phyloP scores from a whole-genome alignment of 805 yeast genomes.

The Candida krabiensis region DNA sequence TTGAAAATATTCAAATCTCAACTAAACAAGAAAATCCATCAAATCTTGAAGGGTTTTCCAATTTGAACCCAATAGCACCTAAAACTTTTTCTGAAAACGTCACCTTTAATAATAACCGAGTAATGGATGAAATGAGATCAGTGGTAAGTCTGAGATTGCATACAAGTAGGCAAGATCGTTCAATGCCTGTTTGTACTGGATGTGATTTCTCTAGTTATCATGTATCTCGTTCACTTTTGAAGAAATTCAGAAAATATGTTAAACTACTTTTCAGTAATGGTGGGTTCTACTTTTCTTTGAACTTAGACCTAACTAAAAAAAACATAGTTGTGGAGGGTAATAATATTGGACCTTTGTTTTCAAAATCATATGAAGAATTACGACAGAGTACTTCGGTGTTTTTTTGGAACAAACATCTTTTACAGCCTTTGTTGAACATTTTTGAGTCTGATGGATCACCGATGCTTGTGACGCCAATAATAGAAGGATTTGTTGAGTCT shows the following conservation, averaged over 20 bases:
- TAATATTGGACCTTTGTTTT: neutral
- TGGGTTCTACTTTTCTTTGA: constrained; percentile 24
- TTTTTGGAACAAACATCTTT: constrained; percentile 22
- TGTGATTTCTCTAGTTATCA: too few relatives aligned
- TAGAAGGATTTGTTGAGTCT: constrained; percentile 22
- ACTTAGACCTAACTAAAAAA: constrained; percentile 12
- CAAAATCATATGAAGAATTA: constrained; percentile 1
- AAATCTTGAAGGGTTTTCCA: too few relatives aligned
- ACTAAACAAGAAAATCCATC: too few relatives aligned
- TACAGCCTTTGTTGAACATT: constrained; percentile 11
- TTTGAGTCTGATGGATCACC: constrained; percentile 1
- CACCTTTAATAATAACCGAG: neutral
- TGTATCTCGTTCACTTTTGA: constrained; percentile 10
- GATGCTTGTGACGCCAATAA: constrained; percentile 16
- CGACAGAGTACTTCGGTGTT: constrained; percentile 10
- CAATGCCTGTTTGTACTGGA: too few relatives aligned
- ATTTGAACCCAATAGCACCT: too few relatives aligned
- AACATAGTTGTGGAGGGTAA: constrained; percentile 1
- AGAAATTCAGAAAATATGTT: constrained; percentile 15
- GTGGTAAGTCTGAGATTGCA: constrained; percentile 3
- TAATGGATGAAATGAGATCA: constrained; percentile 1
- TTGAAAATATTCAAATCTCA: too few relatives aligned
- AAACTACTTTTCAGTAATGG: constrained; percentile 16
- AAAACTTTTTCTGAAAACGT: too few relatives aligned
- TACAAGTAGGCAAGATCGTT: neutral